phyloP scores from a whole-genome alignment of 1,284 basidiomycete genomes.

The Cryptococcus sp. region DNA sequence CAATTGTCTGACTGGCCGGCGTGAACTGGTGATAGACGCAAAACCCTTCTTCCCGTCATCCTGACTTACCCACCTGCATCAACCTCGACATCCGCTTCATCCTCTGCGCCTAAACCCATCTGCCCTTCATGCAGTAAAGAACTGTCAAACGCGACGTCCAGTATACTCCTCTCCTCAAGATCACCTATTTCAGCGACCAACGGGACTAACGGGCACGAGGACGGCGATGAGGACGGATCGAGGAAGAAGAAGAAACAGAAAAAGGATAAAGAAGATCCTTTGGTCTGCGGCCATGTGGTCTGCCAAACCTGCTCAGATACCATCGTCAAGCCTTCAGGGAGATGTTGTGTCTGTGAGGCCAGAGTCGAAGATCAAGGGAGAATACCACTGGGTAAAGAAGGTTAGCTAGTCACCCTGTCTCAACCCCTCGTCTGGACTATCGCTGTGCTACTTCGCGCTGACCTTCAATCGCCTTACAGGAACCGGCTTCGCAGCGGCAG shows the following conservation, averaged over 20 bases:
- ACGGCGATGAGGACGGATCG: constrained; percentile 15
- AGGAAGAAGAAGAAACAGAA: constrained; percentile 44
- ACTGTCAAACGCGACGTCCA: constrained; percentile 74
- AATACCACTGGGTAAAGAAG: constrained; percentile 67
- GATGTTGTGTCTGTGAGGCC: constrained; percentile 80
- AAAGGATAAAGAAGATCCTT: constrained; percentile 40
- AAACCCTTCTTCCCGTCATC: constrained; percentile 71
- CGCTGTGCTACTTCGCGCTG: background rate
- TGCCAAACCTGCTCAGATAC: constrained; percentile 85
- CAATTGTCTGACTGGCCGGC: background rate
- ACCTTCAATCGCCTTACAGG: constrained; percentile 55
- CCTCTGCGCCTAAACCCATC: constrained; percentile 61
- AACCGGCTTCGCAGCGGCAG: constrained; percentile 85
- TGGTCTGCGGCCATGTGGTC: constrained; percentile 73
- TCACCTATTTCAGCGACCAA: constrained; percentile 17
- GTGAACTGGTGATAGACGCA: constrained; percentile 58
- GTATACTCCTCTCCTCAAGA: constrained; percentile 59
- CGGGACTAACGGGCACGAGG: constrained; percentile 11
- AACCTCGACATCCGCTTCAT: background rate
- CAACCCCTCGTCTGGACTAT: background rate
- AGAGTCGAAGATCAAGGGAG: constrained; percentile 50
- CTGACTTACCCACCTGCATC: constrained; percentile 62
- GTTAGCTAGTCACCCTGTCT: constrained; percentile 53
- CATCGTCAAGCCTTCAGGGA: constrained; percentile 69
- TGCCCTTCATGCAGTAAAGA: constrained; percentile 87